Conservation (phyloP, 1,139 yeast genomes). For the Kluyveromyces marxianus region DNA sequence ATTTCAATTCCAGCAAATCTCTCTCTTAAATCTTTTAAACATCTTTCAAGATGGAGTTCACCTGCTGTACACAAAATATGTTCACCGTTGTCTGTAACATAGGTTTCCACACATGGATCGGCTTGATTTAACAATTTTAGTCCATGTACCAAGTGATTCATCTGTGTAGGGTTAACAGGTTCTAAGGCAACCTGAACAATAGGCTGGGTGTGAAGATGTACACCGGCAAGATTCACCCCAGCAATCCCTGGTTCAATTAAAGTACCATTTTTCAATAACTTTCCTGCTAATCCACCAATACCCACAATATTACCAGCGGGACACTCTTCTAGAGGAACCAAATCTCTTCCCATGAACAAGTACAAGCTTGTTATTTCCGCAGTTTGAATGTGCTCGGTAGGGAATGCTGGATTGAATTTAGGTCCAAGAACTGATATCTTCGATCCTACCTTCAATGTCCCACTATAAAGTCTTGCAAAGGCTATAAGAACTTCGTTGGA, state of each 20-base stretch:
- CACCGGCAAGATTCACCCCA: slow-evolving; percentile 67
- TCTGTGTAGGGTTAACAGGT: slow-evolving; percentile 78
- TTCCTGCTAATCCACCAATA: slow-evolving; percentile 81
- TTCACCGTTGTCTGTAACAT: slow-evolving; percentile 82
- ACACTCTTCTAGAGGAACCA: slow-evolving; percentile 66
- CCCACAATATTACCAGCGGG: slow-evolving; percentile 97
- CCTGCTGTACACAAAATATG: slow-evolving; percentile 93
- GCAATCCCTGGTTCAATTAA: slow-evolving; percentile 42
- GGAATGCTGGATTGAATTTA: slow-evolving; percentile 67
- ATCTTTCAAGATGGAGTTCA: slow-evolving; percentile 84
- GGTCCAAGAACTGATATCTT: slow-evolving; percentile 74
- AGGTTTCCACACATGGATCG: slow-evolving; percentile 88
- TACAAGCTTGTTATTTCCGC: slow-evolving; percentile 60
- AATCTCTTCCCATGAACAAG: slow-evolving; percentile 87
- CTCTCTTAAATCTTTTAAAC: slow-evolving; percentile 79
- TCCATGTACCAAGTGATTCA: slow-evolving; percentile 71
- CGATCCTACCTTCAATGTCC: slow-evolving; percentile 70
- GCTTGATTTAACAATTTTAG: slow-evolving; percentile 73
- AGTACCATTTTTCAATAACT: slow-evolving; percentile 81
- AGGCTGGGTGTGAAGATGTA: slow-evolving; percentile 64
- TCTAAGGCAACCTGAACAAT: slow-evolving; percentile 92
- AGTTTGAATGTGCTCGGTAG: slow-evolving; percentile 49
- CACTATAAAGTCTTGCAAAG: slow-evolving; percentile 83
- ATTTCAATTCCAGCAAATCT: slow-evolving; percentile 91
- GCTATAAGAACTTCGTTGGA: slow-evolving; percentile 66